Evolutionary conservation across 1,284 basidiomycete species (phyloP).

Genomic region (Bondarzewia mesenterica): DNA sequence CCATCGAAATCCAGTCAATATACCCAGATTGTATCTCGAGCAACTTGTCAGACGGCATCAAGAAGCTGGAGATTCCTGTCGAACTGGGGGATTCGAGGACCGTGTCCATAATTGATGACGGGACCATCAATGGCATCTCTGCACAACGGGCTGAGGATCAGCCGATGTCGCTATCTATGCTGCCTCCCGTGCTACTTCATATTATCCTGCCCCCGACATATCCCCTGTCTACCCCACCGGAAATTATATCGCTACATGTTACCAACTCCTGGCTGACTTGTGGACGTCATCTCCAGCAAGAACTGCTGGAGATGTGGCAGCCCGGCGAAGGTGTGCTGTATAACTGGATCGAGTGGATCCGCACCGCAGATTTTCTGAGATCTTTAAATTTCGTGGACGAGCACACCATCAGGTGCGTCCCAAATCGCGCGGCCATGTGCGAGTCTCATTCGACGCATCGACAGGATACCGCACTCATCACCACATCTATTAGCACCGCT

Average conservation of each 20-base stretch:
- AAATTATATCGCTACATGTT: constrained; percentile 45
- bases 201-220: constrained; percentile 50
- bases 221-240: constrained; percentile 44
- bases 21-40: constrained; percentile 59
- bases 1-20: constrained; percentile 67
- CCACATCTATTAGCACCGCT: constrained; percentile 42
- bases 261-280: constrained; percentile 54
- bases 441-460: constrained; percentile 6
- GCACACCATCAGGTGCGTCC: constrained; percentile 34
- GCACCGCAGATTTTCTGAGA: constrained; percentile 52
- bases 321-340: constrained; percentile 55
- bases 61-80: constrained; percentile 57
- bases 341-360: constrained; percentile 62
- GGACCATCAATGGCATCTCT: constrained; percentile 6
- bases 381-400: constrained; percentile 24
- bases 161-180: constrained; percentile 26
- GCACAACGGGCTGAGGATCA: not conserved
- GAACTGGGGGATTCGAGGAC: constrained; percentile 39
- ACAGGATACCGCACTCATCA: constrained; percentile 46
- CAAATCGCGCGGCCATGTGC: constrained; percentile 2
- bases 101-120: constrained; percentile 29
- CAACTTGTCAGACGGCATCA: constrained; percentile 25
- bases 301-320: constrained; percentile 48
- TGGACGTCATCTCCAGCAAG: constrained; percentile 26
- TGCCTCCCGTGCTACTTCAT: constrained; percentile 58